phyloP scores from a whole-genome alignment of 305 asterid species.

The Fraxinus sp. region DNA sequence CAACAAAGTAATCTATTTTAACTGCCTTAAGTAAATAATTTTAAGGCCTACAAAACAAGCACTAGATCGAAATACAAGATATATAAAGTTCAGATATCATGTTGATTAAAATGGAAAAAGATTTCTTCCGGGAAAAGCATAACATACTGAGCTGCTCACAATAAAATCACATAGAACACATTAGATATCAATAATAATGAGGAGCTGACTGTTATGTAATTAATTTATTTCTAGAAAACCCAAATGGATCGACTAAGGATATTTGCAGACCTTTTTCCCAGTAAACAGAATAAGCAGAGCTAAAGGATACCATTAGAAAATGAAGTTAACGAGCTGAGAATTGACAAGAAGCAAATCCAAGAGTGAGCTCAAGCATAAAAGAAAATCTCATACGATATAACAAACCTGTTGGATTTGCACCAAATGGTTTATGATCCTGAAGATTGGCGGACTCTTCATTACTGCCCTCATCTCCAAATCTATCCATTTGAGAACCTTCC shows the following conservation, averaged over 20 bases:
- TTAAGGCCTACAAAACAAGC: not conserved
- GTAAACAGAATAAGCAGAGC: not conserved
- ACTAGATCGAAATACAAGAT: not conserved
- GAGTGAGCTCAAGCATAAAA: constrained; percentile 17
- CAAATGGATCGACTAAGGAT: constrained; percentile 10
- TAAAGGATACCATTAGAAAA: not conserved
- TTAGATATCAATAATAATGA: not conserved
- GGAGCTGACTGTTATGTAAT: constrained; percentile 6
- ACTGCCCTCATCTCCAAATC: constrained; percentile 55
- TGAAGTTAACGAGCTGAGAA: constrained; percentile 14
- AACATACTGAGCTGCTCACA: not conserved
- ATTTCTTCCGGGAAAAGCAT: not conserved
- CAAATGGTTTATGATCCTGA: constrained; percentile 57
- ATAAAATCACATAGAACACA: not conserved
- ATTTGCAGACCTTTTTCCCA: constrained; percentile 16
- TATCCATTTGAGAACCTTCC: constrained; percentile 53
- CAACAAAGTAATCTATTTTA: not conserved
- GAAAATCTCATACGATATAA: not conserved
- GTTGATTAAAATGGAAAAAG: not conserved
- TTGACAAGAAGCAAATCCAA: constrained; percentile 26
- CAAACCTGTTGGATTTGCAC: constrained; percentile 67
- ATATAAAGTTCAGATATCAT: not conserved
- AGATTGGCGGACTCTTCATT: constrained; percentile 36
- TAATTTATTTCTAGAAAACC: constrained; percentile 11
- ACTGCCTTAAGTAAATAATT: not conserved